These are phyloP conservation scores for Gentiana straminea DNA, from an alignment of 257 asterid genomes.

Conservation along the genomic window DNA sequence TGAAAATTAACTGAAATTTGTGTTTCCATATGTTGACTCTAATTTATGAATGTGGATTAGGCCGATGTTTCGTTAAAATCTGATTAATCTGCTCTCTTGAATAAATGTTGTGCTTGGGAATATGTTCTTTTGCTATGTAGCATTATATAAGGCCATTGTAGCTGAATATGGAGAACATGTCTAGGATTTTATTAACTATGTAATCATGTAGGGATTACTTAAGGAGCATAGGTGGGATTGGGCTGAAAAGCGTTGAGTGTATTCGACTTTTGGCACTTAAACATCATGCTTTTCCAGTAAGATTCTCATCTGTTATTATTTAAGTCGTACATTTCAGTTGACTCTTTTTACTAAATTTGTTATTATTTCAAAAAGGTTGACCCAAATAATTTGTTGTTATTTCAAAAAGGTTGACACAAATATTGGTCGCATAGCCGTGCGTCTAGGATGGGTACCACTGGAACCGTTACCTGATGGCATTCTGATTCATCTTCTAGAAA, in stretches of 20 bases:
- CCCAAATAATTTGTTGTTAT: constrained; percentile 18
- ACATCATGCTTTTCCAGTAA: constrained; percentile 58
- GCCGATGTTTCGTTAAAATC: no score
- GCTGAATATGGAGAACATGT: not conserved
- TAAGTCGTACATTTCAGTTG: not conserved
- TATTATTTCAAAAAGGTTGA: constrained; percentile 38
- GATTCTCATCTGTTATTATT: not conserved
- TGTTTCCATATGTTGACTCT: no score
- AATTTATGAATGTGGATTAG: no score
- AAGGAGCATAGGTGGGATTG: constrained; percentile 44
- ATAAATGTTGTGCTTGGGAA: no score
- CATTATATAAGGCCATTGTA: not conserved
- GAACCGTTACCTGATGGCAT: constrained; percentile 41
- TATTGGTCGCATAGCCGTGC: constrained; percentile 44
- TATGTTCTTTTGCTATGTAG: not conserved
- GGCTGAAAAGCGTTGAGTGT: constrained; percentile 67
- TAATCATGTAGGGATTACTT: constrained; percentile 37
- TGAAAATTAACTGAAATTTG: no score
- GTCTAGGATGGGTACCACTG: constrained; percentile 69
- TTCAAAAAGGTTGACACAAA: constrained; percentile 52
- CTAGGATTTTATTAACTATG: not conserved
- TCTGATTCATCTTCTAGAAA: constrained; percentile 34
- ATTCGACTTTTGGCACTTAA: constrained; percentile 53
- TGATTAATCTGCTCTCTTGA: no score
- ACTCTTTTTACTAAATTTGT: not conserved